These are phyloP conservation scores for Mortierella sp. DNA, from an alignment of 371 early-diverging fungal species.

Conservation along the genomic window DNA sequence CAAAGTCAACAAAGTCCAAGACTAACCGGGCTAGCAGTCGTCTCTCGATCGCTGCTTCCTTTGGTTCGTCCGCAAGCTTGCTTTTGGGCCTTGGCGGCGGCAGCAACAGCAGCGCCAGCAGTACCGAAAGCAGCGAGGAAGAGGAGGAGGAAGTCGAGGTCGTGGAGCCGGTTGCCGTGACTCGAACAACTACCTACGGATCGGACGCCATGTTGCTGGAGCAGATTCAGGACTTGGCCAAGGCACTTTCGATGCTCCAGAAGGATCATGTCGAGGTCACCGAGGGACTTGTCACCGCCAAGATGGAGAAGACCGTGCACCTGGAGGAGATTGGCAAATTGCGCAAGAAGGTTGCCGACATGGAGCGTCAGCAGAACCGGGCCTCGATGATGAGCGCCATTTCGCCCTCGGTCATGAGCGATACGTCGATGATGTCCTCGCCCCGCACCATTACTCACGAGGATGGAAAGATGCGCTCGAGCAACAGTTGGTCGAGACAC, in stretches of 20 bases:
- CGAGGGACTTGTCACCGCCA: conserved; percentile 66
- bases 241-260: conserved; percentile 69
- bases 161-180: not conserved
- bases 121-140: conserved; percentile 14
- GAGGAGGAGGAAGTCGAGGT: no score
- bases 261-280: conserved; percentile 71
- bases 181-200: conserved; percentile 9
- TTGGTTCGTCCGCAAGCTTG: conserved; percentile 39
- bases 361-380: conserved; percentile 60
- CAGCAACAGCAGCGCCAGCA: conserved; percentile 6
- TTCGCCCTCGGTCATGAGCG: conserved; percentile 50
- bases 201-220: conserved; percentile 63
- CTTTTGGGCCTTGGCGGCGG: conserved; percentile 12
- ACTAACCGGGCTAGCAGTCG: conserved; percentile 32
- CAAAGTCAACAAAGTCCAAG: conserved; percentile 36
- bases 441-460: conserved; percentile 39
- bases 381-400: conserved; percentile 54
- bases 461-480: conserved; percentile 32
- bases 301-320: conserved; percentile 70
- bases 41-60: conserved; percentile 47
- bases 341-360: conserved; percentile 45
- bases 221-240: conserved; percentile 73
- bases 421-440: conserved; percentile 40
- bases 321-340: conserved; percentile 56
- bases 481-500: conserved; percentile 49